Conservation (phyloP, 1,284 basidiomycete species). For the Earliella scabrosa region DNA sequence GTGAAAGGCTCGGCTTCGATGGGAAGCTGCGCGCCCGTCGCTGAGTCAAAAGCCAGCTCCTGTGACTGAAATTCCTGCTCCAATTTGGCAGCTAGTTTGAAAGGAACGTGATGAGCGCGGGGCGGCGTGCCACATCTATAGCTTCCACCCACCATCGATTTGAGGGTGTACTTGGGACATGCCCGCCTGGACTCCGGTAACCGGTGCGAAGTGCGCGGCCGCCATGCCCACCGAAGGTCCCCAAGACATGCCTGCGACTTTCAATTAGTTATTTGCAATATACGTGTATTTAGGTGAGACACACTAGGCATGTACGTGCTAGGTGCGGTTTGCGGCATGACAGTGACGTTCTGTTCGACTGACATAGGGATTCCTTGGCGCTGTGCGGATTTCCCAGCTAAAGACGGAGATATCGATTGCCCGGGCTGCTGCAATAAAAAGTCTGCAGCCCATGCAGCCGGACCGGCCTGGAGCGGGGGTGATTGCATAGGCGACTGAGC, state of each 20-base stretch:
- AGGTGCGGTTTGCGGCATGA: constrained; percentile 3
- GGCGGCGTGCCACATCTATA: neutral
- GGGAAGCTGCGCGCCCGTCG: constrained; percentile 18
- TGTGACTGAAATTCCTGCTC: constrained; percentile 67
- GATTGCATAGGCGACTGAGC: constrained; percentile 31
- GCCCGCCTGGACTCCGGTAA: constrained; percentile 12
- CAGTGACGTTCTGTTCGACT: constrained; percentile 15
- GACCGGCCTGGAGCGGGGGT: constrained; percentile 18
- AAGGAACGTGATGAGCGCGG: neutral
- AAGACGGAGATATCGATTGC: constrained; percentile 7
- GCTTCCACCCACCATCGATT: constrained; percentile 20
- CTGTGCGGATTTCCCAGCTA: neutral
- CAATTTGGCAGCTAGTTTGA: constrained; percentile 45
- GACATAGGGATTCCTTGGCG: constrained; percentile 9
- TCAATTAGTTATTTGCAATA: neutral
- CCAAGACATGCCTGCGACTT: constrained; percentile 14
- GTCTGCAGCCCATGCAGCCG: constrained; percentile 63
- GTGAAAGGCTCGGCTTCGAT: constrained; percentile 26
- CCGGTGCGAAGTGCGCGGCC: constrained; percentile 14
- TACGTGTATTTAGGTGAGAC: neutral
- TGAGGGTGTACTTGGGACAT: constrained; percentile 12
- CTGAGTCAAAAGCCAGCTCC: constrained; percentile 41
- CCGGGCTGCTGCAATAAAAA: constrained; percentile 48
- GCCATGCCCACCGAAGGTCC: constrained; percentile 5
- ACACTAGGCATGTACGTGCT: constrained; percentile 12